Evolutionary conservation across 73 alveolate species (phyloP).

Genomic region (Effrenium voratum): DNA sequence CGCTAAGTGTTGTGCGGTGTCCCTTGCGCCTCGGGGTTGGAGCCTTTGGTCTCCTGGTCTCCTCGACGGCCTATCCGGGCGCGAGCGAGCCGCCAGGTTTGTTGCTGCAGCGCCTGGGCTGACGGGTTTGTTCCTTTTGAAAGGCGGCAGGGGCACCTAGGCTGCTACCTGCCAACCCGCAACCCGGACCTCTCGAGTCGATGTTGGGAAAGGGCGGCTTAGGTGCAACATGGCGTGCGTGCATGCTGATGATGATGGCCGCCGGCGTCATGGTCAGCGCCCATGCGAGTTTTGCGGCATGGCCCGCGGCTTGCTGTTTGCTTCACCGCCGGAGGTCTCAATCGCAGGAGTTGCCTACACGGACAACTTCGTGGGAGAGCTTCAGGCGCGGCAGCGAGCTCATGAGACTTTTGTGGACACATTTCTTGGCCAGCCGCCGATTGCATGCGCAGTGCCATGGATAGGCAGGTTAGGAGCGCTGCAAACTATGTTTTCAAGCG

Average conservation of each 20-base stretch:
- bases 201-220: not conserved
- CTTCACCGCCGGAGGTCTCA: conserved; percentile 1
- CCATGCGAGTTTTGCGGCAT: not conserved
- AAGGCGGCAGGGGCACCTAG: not conserved
- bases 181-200: not conserved
- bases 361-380: conserved; percentile 40
- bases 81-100: conserved; percentile 27
- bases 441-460: too few relatives aligned
- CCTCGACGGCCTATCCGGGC: too few relatives aligned
- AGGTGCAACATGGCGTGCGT: not conserved
- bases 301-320: not conserved
- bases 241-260: not conserved
- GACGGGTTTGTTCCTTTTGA: conserved; percentile 46
- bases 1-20: not conserved
- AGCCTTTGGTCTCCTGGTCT: too few relatives aligned
- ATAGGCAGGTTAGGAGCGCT: too few relatives aligned
- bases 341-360: conserved; percentile 61
- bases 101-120: conserved; percentile 48
- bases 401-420: too few relatives aligned
- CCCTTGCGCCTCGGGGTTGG: not conserved
- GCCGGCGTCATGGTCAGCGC: not conserved
- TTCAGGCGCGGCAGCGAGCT: not conserved
- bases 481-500: too few relatives aligned
- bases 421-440: too few relatives aligned
- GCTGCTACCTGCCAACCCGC: too few relatives aligned